Evolutionary conservation across 2,329 filamentous ascomycete genomes (phyloP).

Genomic region (Penicillium sclerotigenum): DNA sequence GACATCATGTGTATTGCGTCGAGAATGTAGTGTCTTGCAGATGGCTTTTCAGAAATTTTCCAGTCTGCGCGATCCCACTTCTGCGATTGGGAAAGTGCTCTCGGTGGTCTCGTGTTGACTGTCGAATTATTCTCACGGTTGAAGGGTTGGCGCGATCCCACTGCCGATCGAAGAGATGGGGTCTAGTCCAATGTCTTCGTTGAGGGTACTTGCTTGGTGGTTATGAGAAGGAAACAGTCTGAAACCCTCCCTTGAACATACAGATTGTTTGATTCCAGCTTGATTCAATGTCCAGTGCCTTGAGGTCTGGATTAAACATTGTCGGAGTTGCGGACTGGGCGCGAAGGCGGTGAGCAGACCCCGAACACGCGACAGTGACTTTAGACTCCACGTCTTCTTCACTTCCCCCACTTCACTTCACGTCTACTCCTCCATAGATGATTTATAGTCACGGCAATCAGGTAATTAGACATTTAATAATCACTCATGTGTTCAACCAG

Average conservation of each 20-base stretch:
- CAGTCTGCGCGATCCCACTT: not conserved
- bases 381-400: no score
- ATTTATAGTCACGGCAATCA: no score
- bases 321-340: constrained; percentile 6
- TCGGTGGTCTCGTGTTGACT: not conserved
- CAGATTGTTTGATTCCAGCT: not conserved
- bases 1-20: constrained; percentile 18
- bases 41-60: not conserved
- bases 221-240: not conserved
- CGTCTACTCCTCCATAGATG: not conserved
- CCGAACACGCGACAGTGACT: not conserved
- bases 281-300: not conserved
- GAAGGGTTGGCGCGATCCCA: constrained; percentile 2
- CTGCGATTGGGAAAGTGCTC: not conserved
- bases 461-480: no score
- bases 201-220: not conserved
- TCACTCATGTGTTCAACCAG: not conserved
- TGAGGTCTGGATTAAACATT: not conserved
- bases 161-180: not conserved
- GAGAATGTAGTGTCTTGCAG: not conserved
- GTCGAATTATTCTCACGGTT: not conserved
- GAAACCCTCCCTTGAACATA: not conserved
- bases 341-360: constrained; percentile 1
- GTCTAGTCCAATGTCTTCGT: not conserved
- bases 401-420: not conserved